Percentiles rank a stretch among this genome's conserved stretches.
Evolutionary conservation across 306 rosid genomes (phyloP).

Genomic region (Elaeagnus macrophylla): DNA sequence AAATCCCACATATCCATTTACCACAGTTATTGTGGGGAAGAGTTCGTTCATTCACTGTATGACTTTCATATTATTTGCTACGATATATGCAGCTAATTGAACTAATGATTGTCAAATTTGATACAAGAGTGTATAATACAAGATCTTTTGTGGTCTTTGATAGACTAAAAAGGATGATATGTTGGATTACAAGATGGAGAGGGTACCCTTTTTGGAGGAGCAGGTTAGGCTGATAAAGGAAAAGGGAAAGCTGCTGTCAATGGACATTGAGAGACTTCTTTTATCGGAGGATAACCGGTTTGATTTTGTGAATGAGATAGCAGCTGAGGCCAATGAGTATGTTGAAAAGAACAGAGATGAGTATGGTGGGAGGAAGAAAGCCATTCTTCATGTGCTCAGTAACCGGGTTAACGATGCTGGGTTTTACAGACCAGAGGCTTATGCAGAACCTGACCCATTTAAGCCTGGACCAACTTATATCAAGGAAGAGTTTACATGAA

Average conservation of each 20-base stretch:
- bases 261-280: constrained; percentile 65
- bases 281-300: constrained; percentile 73
- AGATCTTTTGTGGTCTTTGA: too few species aligned
- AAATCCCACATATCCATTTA: too few species aligned
- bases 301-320: constrained; percentile 81
- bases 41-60: too few species aligned
- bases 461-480: constrained; percentile 66
- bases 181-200: constrained; percentile 44
- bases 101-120: too few species aligned
- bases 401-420: constrained; percentile 75
- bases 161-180: constrained; percentile 61
- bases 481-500: constrained; percentile 45
- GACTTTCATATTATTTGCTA: too few species aligned
- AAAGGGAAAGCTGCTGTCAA: constrained; percentile 52
- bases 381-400: constrained; percentile 81
- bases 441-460: constrained; percentile 63
- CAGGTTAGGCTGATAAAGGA: constrained; percentile 69
- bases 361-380: constrained; percentile 81
- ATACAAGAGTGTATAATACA: too few species aligned
- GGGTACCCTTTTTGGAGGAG: constrained; percentile 87
- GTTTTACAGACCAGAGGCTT: constrained; percentile 66
- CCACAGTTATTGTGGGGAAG: too few species aligned
- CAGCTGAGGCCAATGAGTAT: constrained; percentile 73
- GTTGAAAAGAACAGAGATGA: constrained; percentile 71
- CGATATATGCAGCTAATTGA: too few species aligned